phyloP scores from a whole-genome alignment of 2,329 filamentous ascomycete species.

The Bertia moriformis region DNA sequence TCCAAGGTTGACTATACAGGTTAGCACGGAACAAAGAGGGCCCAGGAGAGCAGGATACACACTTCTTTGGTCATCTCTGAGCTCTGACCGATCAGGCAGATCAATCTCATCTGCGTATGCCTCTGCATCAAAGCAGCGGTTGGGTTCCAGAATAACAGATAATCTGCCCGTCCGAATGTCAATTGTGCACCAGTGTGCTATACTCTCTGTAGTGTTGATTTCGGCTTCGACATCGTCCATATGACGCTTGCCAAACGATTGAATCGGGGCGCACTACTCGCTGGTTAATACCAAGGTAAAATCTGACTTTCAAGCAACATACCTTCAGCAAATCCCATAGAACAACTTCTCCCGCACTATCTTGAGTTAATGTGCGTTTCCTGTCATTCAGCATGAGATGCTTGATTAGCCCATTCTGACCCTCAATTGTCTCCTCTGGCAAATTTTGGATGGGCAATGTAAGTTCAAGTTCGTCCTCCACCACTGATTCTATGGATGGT shows the following conservation, averaged over 20 bases:
- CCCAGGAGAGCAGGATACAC: constrained; percentile 20
- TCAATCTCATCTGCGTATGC: constrained; percentile 86
- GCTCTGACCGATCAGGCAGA: constrained; percentile 55
- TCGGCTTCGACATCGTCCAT: constrained; percentile 80
- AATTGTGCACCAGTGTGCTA: constrained; percentile 91
- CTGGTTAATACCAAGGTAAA: background rate
- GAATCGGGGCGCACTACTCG: constrained; percentile 63
- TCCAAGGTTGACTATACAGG: constrained; percentile 65
- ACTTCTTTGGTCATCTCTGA: constrained; percentile 89
- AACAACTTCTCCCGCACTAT: constrained; percentile 87
- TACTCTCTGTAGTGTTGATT: constrained; percentile 75
- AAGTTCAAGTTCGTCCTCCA: background rate
- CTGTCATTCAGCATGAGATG: constrained; percentile 84
- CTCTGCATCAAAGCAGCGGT: constrained; percentile 94
- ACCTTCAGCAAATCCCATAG: constrained; percentile 88
- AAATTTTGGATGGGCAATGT: constrained; percentile 26
- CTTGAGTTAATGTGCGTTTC: constrained; percentile 73
- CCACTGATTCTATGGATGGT: background rate
- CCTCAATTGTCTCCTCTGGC: constrained; percentile 62
- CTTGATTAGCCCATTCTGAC: constrained; percentile 88
- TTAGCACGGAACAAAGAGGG: constrained; percentile 4
- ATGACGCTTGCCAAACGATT: constrained; percentile 87
- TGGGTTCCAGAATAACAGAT: constrained; percentile 80
- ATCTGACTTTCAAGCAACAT: constrained; percentile 6
- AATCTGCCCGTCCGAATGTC: constrained; percentile 85